Evolutionary conservation across 2,329 filamentous ascomycete species (phyloP), one percentile per base, ranked within the genome.

Genomic region (Alternaria arborescens): DNA sequence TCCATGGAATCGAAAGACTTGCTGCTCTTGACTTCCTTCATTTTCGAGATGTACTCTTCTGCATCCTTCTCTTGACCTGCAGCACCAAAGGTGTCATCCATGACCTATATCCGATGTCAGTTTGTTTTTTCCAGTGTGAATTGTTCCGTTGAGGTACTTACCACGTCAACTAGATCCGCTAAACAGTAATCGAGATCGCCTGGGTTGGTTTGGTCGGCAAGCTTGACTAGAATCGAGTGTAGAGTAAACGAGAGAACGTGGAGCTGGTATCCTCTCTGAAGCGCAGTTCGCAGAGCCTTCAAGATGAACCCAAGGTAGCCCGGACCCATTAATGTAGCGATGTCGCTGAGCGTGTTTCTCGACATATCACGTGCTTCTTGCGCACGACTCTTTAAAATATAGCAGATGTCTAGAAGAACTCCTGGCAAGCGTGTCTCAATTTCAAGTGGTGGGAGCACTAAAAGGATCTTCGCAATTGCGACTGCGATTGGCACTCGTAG

Each of bases 1-100:
- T 98, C 94, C 89, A 98, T 96, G 0, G 95, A 97, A 75, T 99
- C 96, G 72, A 94, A 97, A 75, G 94, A 97, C 83, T 98, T 99
- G 83, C 92, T 97, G 78, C 92, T 95, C 82, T 97, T 98, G 58
- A 99, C 90, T 80, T 99, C 95, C 79, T 96, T 97, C 90, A 96
- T 97, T 78, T 94, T 91, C 76, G 89, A 97, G 57, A 91, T 90
- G 77, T 99, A 99, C 54, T 94, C 95, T 70, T 97, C 93, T 0
- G 94, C 94, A 71, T 99, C 95, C 79, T 99, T 99, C 75, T 99
- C 94, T 80, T 97, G 91, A 2, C 95, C 95, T 34, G 91, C 91
- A 6, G 89, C 88, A 30, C 96, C 96, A 74, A 99, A 99, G 12
- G 96, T 95, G 75, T 99, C 96, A 72, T 99, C 95, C 92, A 99